Evolutionary conservation across 495 filamentous ascomycete species (phyloP).

Genomic region (Xanthoparmelia taractica): DNA sequence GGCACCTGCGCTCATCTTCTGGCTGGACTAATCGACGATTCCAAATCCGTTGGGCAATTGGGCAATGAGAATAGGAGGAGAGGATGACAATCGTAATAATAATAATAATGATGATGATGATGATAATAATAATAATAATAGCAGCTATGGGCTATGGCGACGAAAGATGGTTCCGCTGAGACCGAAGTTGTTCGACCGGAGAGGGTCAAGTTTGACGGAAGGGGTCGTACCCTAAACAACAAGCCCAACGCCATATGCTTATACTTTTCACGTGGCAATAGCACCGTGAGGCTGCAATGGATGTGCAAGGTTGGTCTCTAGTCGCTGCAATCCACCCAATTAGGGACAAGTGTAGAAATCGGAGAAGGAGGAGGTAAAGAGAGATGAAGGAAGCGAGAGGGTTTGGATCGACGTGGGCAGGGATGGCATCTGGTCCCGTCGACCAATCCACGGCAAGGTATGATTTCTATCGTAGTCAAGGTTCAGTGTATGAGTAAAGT

Average conservation of each 20-base stretch:
- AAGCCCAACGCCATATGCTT: background rate
- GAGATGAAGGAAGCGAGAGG: background rate
- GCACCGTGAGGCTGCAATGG: background rate
- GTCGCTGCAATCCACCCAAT: background rate
- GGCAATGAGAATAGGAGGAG: background rate
- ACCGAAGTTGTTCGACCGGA: no score
- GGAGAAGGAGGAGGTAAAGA: background rate
- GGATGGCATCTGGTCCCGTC: background rate
- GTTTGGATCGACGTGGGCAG: conserved; percentile 4
- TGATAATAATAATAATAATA: no score
- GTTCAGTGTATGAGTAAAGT: background rate
- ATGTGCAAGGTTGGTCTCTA: background rate
- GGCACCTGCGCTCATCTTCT: conserved; percentile 1
- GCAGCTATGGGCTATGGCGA: background rate
- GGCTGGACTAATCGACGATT: background rate
- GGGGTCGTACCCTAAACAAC: background rate
- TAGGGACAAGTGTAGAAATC: background rate
- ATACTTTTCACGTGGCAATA: background rate
- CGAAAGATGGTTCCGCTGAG: no score
- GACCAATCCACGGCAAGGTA: background rate
- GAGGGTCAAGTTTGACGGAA: background rate
- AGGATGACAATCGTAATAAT: no score
- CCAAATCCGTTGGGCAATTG: background rate
- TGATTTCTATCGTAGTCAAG: background rate
- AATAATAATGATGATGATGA: no score